Conservation (phyloP, 2,329 filamentous ascomycete species). For the Colletotrichum tanaceti region DNA sequence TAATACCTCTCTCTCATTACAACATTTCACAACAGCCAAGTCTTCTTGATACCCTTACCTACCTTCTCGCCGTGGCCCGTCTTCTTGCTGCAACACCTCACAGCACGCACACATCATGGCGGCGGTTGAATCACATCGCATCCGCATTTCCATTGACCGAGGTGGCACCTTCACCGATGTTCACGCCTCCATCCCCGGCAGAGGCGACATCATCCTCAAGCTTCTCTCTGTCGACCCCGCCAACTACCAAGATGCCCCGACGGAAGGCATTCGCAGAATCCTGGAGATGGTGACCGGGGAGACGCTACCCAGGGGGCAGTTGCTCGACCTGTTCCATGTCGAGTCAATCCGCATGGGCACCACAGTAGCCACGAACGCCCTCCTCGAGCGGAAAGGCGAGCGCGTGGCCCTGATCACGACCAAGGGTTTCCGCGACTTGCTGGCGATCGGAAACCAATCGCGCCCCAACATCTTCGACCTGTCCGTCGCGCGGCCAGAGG, state of each 20-base stretch:
- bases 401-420: constrained; percentile 77
- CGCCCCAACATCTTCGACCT: constrained; percentile 80
- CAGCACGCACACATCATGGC: constrained; percentile 37
- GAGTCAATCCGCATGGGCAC: constrained; percentile 85
- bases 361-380: constrained; percentile 80
- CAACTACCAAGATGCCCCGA: constrained; percentile 79
- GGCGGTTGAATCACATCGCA: constrained; percentile 45
- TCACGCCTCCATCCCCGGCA: constrained; percentile 72
- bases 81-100: constrained; percentile 13
- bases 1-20: neutral
- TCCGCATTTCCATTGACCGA: constrained; percentile 49
- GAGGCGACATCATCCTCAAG: constrained; percentile 77
- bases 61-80: neutral
- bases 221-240: constrained; percentile 77
- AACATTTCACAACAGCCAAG: neutral
- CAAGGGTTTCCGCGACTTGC: constrained; percentile 77
- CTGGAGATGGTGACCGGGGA: constrained; percentile 50
- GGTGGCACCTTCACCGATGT: constrained; percentile 75
- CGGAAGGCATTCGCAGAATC: constrained; percentile 74
- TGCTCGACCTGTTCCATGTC: constrained; percentile 51
- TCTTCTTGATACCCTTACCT: constrained; percentile 19
- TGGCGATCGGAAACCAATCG: constrained; percentile 79
- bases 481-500: constrained; percentile 74
- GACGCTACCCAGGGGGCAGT: constrained; percentile 49
- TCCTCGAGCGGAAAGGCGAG: constrained; percentile 81